Evolutionary conservation across 1,284 basidiomycete species (phyloP).

Genomic region (Pulchroboletus neoregius): DNA sequence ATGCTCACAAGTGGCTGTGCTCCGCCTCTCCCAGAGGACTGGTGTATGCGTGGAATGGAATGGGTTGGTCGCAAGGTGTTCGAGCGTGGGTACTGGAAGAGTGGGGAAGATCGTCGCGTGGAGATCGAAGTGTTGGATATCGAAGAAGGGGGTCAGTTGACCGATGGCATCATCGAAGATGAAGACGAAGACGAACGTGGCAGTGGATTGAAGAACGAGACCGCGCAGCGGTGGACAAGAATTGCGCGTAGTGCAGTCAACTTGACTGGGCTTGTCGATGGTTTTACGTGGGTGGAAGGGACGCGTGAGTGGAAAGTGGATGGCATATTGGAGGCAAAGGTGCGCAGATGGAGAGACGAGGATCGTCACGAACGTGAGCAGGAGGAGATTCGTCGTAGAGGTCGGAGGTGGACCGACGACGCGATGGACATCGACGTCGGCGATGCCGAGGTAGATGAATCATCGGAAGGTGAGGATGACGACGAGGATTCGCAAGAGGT

Average conservation of each 20-base stretch:
- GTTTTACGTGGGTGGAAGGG: conserved; percentile 66
- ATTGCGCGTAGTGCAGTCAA: conserved; percentile 69
- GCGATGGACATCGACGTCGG: conserved; percentile 68
- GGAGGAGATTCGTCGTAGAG: conserved; percentile 59
- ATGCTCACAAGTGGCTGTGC: conserved; percentile 62
- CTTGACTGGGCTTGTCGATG: conserved; percentile 69
- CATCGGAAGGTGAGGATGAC: conserved; percentile 51
- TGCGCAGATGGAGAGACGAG: conserved; percentile 67
- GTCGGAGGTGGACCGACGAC: conserved; percentile 61
- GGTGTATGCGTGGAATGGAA: conserved; percentile 92
- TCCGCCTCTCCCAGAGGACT: conserved; percentile 88
- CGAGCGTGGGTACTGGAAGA: conserved; percentile 89
- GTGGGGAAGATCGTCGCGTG: conserved; percentile 55
- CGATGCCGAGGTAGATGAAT: conserved; percentile 34
- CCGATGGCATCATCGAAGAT: conserved; percentile 79
- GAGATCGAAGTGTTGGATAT: conserved; percentile 81
- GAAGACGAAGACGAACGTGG: conserved; percentile 53
- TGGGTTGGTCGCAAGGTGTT: conserved; percentile 90
- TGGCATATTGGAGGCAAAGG: conserved; percentile 66
- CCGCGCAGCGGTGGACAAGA: conserved; percentile 64
- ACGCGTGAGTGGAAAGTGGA: conserved; percentile 64
- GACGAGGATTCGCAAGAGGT: conserved; percentile 71
- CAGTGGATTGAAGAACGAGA: conserved; percentile 24
- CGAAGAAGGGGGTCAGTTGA: conserved; percentile 51
- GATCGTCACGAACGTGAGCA: conserved; percentile 60